phyloP scores from a whole-genome alignment of 2,329 filamentous ascomycete species.

The Hypoxylon sp. region DNA sequence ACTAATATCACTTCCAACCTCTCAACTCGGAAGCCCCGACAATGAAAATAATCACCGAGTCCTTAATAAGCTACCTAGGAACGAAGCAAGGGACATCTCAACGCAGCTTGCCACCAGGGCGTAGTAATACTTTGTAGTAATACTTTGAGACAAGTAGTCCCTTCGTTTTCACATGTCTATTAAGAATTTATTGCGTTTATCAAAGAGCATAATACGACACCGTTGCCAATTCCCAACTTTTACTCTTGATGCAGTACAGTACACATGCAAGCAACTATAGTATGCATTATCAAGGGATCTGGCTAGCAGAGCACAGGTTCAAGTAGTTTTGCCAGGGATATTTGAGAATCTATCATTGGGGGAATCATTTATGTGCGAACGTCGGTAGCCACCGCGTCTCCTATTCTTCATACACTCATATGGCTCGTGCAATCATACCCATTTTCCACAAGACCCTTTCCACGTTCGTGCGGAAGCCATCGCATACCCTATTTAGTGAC shows the following conservation, averaged over 20 bases:
- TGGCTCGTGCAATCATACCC: slow-evolving; percentile 48
- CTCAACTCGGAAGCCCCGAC: neutral
- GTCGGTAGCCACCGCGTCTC: slow-evolving; percentile 32
- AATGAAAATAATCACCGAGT: slow-evolving; percentile 2
- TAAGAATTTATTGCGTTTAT: too few species aligned
- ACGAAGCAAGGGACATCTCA: too few species aligned
- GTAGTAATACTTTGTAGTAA: neutral
- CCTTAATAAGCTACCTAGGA: neutral
- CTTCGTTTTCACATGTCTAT: too few species aligned
- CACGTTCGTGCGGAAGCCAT: slow-evolving; percentile 20
- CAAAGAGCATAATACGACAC: neutral
- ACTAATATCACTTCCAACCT: neutral
- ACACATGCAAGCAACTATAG: neutral
- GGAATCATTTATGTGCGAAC: slow-evolving; percentile 51
- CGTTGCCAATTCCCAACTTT: neutral
- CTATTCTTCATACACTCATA: slow-evolving; percentile 49
- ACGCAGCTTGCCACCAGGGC: neutral
- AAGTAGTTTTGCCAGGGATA: slow-evolving; percentile 12
- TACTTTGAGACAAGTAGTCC: too few species aligned
- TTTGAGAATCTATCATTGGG: slow-evolving; percentile 47
- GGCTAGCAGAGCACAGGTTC: neutral
- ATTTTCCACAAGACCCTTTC: slow-evolving; percentile 19
- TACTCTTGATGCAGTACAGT: neutral
- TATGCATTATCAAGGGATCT: neutral
- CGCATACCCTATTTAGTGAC: slow-evolving; percentile 45